Evolutionary conservation across 1,284 basidiomycete genomes (phyloP).

Genomic region (Cryptococcus sp.): DNA sequence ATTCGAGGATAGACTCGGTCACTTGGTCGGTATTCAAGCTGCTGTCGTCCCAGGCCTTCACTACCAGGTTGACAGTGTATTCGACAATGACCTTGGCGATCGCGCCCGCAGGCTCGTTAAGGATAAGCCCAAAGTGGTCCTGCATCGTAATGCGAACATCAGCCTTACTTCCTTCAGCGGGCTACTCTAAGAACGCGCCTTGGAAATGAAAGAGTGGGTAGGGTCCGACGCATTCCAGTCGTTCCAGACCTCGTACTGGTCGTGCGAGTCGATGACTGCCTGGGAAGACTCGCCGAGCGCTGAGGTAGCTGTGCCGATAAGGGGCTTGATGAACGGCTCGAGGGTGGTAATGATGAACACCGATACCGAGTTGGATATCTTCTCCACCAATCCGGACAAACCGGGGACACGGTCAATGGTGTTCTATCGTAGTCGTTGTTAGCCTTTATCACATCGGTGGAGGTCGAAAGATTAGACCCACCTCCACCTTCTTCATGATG

Average conservation of each 20-base stretch:
- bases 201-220: slow-evolving; percentile 59
- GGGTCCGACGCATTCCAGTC: slow-evolving; percentile 75
- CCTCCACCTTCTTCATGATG: slow-evolving; percentile 78
- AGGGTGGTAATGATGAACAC: slow-evolving; percentile 79
- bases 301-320: slow-evolving; percentile 68
- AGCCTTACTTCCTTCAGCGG: not conserved
- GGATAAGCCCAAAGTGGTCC: slow-evolving; percentile 43
- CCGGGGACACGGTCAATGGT: slow-evolving; percentile 69
- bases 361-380: slow-evolving; percentile 73
- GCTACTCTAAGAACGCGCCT: slow-evolving; percentile 50
- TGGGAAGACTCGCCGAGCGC: slow-evolving; percentile 62
- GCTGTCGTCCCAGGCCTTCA: slow-evolving; percentile 78
- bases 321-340: slow-evolving; percentile 67
- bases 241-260: slow-evolving; percentile 78
- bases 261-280: slow-evolving; percentile 72
- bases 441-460: not conserved
- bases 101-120: slow-evolving; percentile 65
- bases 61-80: slow-evolving; percentile 56
- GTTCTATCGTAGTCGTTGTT: slow-evolving; percentile 16
- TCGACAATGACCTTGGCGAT: slow-evolving; percentile 65
- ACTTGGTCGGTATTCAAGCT: slow-evolving; percentile 60
- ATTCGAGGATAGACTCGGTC: slow-evolving; percentile 67
- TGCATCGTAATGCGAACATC: slow-evolving; percentile 4
- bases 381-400: slow-evolving; percentile 69
- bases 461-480: slow-evolving; percentile 26